Percentiles rank a stretch among this genome's conserved stretches.
phyloP scores from a whole-genome alignment of 495 filamentous ascomycete genomes.

The Collariella sp. region DNA sequence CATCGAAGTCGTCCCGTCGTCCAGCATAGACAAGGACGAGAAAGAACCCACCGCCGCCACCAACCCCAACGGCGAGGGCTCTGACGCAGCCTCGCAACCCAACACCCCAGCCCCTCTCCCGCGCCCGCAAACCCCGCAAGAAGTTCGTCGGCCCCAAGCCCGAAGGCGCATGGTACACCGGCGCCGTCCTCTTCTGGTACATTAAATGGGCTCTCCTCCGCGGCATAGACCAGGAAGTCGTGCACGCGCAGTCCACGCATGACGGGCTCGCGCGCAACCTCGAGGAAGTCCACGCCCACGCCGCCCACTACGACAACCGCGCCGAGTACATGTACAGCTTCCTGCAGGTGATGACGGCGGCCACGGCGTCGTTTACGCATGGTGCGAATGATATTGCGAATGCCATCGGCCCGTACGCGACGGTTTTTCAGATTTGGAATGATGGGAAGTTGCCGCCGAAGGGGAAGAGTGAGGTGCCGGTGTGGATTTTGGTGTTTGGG shows the following conservation, averaged over 20 bases:
- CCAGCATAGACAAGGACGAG: slow-evolving; percentile 1
- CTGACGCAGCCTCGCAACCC: background rate
- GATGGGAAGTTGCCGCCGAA: slow-evolving; percentile 37
- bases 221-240: slow-evolving; percentile 53
- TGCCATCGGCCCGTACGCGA: slow-evolving; percentile 64
- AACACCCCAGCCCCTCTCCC: background rate
- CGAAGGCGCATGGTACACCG: slow-evolving; percentile 30
- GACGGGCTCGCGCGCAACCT: slow-evolving; percentile 39
- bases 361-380: slow-evolving; percentile 67
- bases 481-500: slow-evolving; percentile 58
- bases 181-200: slow-evolving; percentile 36
- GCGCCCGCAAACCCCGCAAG: slow-evolving; percentile 5
- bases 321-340: slow-evolving; percentile 71
- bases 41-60: slow-evolving; percentile 6
- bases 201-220: slow-evolving; percentile 44
- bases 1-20: slow-evolving; percentile 9
- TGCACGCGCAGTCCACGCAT: slow-evolving; percentile 33
- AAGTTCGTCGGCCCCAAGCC: slow-evolving; percentile 30
- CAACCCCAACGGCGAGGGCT: slow-evolving; percentile 8
- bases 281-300: slow-evolving; percentile 50
- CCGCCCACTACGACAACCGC: slow-evolving; percentile 64
- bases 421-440: slow-evolving; percentile 59
- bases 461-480: slow-evolving; percentile 48
- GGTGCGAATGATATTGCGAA: slow-evolving; percentile 75
- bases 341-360: slow-evolving; percentile 63